Conservation (phyloP, 192 early-diverging fungal species). For the Gorgonomyces haynaldii region DNA sequence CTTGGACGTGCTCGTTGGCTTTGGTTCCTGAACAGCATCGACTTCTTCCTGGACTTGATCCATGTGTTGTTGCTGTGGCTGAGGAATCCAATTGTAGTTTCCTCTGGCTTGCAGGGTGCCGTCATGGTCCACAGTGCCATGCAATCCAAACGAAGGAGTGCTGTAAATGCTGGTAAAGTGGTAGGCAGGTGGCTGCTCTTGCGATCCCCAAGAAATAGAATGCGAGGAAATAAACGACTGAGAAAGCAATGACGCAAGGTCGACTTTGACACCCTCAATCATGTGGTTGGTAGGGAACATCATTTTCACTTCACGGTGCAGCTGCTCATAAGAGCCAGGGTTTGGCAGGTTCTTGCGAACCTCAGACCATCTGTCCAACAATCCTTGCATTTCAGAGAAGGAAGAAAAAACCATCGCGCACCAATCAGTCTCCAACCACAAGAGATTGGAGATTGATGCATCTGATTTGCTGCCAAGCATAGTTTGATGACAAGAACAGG, state of each 20-base stretch:
- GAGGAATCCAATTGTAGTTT: slow-evolving; percentile 70
- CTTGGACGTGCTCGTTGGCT: slow-evolving; percentile 26
- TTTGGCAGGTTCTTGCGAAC: slow-evolving; percentile 57
- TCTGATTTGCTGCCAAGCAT: no score
- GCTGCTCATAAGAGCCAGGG: slow-evolving; percentile 70
- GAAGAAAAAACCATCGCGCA: no score
- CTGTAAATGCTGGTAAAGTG: slow-evolving; percentile 85
- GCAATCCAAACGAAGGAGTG: slow-evolving; percentile 56
- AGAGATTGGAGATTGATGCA: no score
- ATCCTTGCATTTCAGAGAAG: no score
- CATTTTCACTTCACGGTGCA: slow-evolving; percentile 73
- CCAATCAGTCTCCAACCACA: no score
- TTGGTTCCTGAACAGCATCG: slow-evolving; percentile 16
- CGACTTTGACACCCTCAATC: slow-evolving; percentile 91
- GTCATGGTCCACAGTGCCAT: slow-evolving; percentile 91
- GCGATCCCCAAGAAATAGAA: slow-evolving; percentile 75
- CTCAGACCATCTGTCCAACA: no score
- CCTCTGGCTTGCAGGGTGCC: slow-evolving; percentile 72
- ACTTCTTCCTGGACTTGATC: slow-evolving; percentile 15
- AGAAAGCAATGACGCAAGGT: slow-evolving; percentile 84
- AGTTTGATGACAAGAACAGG: no score
- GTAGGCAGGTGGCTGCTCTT: slow-evolving; percentile 68
- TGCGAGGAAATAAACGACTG: slow-evolving; percentile 93
- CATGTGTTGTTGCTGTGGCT: slow-evolving; percentile 22
- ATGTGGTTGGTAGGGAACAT: slow-evolving; percentile 75